Evolutionary conservation across 768 basidiomycete species (phyloP).

Genomic region (Amanita polypyramis): DNA sequence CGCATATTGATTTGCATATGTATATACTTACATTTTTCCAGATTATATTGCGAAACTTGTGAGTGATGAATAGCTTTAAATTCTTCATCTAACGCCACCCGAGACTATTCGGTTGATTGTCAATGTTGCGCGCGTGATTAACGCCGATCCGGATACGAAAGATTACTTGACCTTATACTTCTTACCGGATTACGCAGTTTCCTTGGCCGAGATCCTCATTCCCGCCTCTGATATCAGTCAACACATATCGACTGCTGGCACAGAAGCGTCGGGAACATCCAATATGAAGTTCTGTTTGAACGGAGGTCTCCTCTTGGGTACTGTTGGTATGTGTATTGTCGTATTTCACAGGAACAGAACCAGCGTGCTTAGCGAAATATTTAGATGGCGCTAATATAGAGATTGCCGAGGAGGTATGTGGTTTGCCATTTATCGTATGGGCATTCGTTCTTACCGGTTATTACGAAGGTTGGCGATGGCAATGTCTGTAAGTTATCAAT

Average conservation of each 20-base stretch:
- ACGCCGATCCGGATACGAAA: slow-evolving; percentile 78
- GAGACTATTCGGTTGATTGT: slow-evolving; percentile 90
- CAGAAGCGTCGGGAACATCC: slow-evolving; percentile 75
- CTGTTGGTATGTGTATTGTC: slow-evolving; percentile 40
- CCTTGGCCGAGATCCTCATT: slow-evolving; percentile 73
- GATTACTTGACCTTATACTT: slow-evolving; percentile 85
- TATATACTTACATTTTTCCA: slow-evolving; percentile 14
- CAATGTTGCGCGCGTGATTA: slow-evolving; percentile 75
- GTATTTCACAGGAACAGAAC: neutral
- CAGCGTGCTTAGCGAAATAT: neutral
- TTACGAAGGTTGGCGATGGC: slow-evolving; percentile 57
- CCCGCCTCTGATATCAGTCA: slow-evolving; percentile 93
- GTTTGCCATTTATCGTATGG: neutral
- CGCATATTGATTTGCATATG: neutral
- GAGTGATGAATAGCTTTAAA: slow-evolving; percentile 7
- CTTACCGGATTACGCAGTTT: slow-evolving; percentile 92
- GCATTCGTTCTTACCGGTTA: neutral
- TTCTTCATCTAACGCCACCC: neutral
- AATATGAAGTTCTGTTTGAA: slow-evolving; percentile 91
- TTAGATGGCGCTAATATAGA: slow-evolving; percentile 92
- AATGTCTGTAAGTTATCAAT: slow-evolving; percentile 70
- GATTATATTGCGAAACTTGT: slow-evolving; percentile 91
- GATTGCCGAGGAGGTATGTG: slow-evolving; percentile 73
- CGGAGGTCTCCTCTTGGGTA: slow-evolving; percentile 82
- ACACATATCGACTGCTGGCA: slow-evolving; percentile 96